Percentiles rank a stretch among this genome's conserved stretches.
These are phyloP conservation scores for Saksenaea oblongispora DNA, from an alignment of 371 early-diverging fungal species.

Conservation along the genomic window DNA sequence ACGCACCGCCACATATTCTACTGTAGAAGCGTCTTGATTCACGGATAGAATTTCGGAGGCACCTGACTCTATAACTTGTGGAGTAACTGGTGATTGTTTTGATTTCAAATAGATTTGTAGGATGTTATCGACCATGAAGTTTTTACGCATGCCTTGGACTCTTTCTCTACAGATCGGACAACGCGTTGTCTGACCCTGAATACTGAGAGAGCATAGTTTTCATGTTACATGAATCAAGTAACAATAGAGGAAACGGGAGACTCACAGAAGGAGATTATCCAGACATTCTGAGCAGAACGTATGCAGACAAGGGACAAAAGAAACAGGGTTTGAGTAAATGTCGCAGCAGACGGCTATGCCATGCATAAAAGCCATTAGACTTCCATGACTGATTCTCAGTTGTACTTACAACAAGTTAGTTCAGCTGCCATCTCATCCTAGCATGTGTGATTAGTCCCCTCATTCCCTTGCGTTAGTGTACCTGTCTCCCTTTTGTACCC, in stretches of 20 bases:
- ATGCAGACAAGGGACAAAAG: constrained; percentile 27
- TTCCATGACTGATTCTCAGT: neutral
- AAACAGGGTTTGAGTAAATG: constrained; percentile 19
- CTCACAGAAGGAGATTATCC: neutral
- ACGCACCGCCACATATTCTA: no score
- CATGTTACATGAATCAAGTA: neutral
- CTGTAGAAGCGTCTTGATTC: neutral
- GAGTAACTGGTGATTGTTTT: neutral
- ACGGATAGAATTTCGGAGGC: neutral
- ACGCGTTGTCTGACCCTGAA: neutral
- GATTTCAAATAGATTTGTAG: constrained; percentile 9
- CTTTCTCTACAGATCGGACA: constrained; percentile 25
- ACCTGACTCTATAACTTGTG: neutral
- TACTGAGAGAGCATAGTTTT: neutral
- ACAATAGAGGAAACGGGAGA: neutral
- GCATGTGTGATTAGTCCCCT: neutral
- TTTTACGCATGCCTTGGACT: constrained; percentile 1
- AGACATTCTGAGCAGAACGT: constrained; percentile 22
- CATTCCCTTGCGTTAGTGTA: neutral
- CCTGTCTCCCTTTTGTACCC: neutral
- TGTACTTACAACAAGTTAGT: neutral
- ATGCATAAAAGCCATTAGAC: neutral
- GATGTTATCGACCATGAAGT: constrained; percentile 20
- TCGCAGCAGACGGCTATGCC: constrained; percentile 24
- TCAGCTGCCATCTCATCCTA: constrained; percentile 1